Conservation (phyloP, 768 basidiomycete species). For the Boletus coccyginus region DNA sequence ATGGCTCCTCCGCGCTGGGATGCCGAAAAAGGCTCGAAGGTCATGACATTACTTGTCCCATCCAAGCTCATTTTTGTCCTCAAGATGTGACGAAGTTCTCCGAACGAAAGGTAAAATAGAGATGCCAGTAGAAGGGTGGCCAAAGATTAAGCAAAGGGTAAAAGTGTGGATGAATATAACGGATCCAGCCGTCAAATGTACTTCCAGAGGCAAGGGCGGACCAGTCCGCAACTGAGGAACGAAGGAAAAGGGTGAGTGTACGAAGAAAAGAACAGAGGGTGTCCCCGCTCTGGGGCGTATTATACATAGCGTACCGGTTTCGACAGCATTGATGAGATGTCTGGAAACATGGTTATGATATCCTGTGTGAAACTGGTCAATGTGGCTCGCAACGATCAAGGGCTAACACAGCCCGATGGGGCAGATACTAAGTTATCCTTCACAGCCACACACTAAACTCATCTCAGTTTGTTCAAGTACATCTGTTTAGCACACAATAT, state of each 20-base stretch:
- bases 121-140: not conserved
- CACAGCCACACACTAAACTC: not conserved
- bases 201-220: slow-evolving; percentile 34
- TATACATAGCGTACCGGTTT: not conserved
- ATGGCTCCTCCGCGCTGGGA: slow-evolving; percentile 12
- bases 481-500: not conserved
- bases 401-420: slow-evolving; percentile 1
- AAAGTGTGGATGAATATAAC: slow-evolving; percentile 6
- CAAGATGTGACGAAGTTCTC: not conserved
- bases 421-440: not conserved
- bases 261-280: slow-evolving; percentile 9
- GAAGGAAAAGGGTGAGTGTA: slow-evolving; percentile 18
- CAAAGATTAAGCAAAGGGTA: not conserved
- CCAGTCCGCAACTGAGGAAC: slow-evolving; percentile 34
- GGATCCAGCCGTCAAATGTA: slow-evolving; percentile 24
- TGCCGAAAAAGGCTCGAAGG: slow-evolving; percentile 11
- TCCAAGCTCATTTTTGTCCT: slow-evolving; percentile 3
- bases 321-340: slow-evolving; percentile 4
- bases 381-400: slow-evolving; percentile 19
- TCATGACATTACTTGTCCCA: not conserved
- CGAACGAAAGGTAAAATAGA: not conserved
- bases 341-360: not conserved
- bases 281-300: not conserved
- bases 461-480: not conserved
- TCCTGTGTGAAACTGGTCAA: slow-evolving; percentile 7